A percentile compares a stretch with the other conserved stretches of the same genome.
Conservation (phyloP, 148 eudicot genomes). For the Drosera capensis region DNA sequence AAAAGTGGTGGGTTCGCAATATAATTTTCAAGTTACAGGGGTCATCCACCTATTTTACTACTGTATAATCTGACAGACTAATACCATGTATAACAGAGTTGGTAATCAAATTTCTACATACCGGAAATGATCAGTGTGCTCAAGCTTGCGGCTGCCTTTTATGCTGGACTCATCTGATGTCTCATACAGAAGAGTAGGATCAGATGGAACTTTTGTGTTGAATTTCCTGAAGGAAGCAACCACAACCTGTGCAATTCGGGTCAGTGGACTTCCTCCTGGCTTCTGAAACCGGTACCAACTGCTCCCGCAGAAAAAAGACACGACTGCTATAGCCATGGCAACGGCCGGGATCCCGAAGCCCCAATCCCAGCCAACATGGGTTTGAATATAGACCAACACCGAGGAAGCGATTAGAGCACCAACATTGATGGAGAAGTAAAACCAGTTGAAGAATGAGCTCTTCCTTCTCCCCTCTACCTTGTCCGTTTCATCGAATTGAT, state of each 20-base stretch:
- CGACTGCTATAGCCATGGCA: conserved; percentile 12
- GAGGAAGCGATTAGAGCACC: conserved; percentile 12
- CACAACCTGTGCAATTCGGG: conserved; percentile 8
- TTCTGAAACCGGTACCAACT: conserved; percentile 5
- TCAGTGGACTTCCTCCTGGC: conserved; percentile 12
- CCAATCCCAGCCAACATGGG: conserved; percentile 13
- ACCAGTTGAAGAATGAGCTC: conserved; percentile 10
- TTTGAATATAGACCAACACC: conserved; percentile 9
- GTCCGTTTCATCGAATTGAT: conserved; percentile 13
- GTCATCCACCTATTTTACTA: too few species aligned
- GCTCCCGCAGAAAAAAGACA: conserved; percentile 9
- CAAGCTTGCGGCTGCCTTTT: conserved; percentile 12
- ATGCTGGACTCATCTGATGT: conserved; percentile 7
- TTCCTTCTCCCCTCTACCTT: conserved; percentile 6
- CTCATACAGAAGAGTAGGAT: conserved; percentile 5
- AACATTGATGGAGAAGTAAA: conserved; percentile 13
- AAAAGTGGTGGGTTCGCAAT: too few species aligned
- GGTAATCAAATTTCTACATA: not conserved
- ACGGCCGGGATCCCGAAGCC: conserved; percentile 14
- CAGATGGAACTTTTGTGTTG: conserved; percentile 3
- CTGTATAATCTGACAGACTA: too few species aligned
- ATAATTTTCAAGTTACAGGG: not conserved
- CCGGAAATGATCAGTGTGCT: conserved; percentile 7
- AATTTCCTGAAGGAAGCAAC: conserved; percentile 9
- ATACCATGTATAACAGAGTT: too few species aligned